Evolutionary conservation across 2,329 filamentous ascomycete species (phyloP).

Genomic region (Aspergillus ruber): DNA sequence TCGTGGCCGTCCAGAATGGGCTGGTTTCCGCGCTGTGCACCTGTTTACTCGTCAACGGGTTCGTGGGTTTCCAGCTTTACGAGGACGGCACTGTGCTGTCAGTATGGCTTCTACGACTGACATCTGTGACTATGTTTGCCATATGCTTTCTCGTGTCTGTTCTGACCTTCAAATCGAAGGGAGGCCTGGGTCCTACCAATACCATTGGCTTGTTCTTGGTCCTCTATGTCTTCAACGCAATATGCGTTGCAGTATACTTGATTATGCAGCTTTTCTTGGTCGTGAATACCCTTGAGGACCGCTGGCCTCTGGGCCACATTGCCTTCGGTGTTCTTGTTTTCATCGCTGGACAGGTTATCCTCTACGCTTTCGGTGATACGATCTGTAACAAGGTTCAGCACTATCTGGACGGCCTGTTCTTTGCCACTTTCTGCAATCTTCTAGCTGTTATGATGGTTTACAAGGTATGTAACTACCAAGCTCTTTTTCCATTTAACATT

Average conservation of each 20-base stretch:
- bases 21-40: slow-evolving; percentile 79
- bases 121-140: slow-evolving; percentile 73
- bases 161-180: slow-evolving; percentile 89
- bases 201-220: slow-evolving; percentile 87
- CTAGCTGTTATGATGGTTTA: slow-evolving; percentile 99
- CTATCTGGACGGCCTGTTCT: slow-evolving; percentile 90
- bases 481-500: neutral
- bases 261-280: slow-evolving; percentile 85
- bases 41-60: slow-evolving; percentile 90
- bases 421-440: slow-evolving; percentile 88
- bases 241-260: slow-evolving; percentile 79
- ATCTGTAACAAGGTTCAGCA: slow-evolving; percentile 83
- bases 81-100: slow-evolving; percentile 92
- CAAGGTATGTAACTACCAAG: slow-evolving; percentile 58
- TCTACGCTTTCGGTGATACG: slow-evolving; percentile 80
- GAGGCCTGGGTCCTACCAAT: slow-evolving; percentile 74
- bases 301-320: slow-evolving; percentile 92
- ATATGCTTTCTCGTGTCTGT: slow-evolving; percentile 83
- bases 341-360: slow-evolving; percentile 79
- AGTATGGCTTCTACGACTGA: slow-evolving; percentile 81
- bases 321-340: slow-evolving; percentile 87
- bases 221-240: slow-evolving; percentile 81
- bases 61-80: slow-evolving; percentile 96
- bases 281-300: slow-evolving; percentile 80
- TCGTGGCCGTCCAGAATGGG: slow-evolving; percentile 80